Conservation (phyloP, 371 early-diverging fungal genomes). For the Actinomortierella wolfii region DNA sequence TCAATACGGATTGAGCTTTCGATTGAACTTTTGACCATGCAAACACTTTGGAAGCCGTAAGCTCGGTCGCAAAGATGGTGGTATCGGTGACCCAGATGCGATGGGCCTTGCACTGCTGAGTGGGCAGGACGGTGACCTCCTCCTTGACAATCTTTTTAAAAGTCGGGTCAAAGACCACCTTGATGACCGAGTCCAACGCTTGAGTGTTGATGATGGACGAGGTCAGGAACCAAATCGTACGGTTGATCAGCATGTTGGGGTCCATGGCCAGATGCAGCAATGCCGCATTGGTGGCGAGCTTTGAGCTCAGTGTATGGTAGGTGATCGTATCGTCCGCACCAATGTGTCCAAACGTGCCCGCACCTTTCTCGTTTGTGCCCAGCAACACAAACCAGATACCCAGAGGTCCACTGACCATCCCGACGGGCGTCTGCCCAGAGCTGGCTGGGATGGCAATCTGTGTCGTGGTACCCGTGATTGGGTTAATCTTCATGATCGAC, state of each 20-base stretch:
- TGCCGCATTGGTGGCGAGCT: conserved; percentile 7
- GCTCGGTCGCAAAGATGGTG: conserved; percentile 18
- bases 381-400: conserved; percentile 31
- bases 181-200: conserved; percentile 29
- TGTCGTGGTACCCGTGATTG: not conserved
- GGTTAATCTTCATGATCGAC: conserved; percentile 18
- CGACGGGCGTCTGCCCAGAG: conserved; percentile 21
- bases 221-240: conserved; percentile 20
- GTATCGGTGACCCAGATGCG: conserved; percentile 11
- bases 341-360: conserved; percentile 27
- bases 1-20: no score
- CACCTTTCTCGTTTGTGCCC: conserved; percentile 11
- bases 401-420: conserved; percentile 17
- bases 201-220: conserved; percentile 24
- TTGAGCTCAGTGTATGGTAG: conserved; percentile 8
- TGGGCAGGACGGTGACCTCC: conserved; percentile 17
- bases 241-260: conserved; percentile 2
- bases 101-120: conserved; percentile 21
- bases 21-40: not conserved
- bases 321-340: conserved; percentile 7
- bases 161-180: conserved; percentile 10
- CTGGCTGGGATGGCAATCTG: conserved; percentile 10
- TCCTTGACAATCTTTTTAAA: conserved; percentile 15
- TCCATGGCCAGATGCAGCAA: conserved; percentile 29
- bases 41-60: conserved; percentile 16